Conservation (phyloP, 768 basidiomycete genomes). For the Podaxis rugospora region DNA sequence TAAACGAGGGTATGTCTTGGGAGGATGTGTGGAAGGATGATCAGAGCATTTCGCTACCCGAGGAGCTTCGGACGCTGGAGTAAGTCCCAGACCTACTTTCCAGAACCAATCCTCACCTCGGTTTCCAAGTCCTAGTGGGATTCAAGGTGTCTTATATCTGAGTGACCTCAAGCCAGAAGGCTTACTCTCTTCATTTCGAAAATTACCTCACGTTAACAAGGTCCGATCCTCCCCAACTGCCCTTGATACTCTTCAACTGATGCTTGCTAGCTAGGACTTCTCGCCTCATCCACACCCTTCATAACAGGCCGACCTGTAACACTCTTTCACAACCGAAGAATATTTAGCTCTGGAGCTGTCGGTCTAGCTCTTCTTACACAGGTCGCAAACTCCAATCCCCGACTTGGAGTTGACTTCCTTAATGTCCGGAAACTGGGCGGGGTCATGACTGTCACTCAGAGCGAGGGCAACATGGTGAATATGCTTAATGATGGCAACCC, state of each 20-base stretch:
- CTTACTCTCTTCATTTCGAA: constrained; percentile 37
- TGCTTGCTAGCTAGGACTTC: constrained; percentile 50
- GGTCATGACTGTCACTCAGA: constrained; percentile 55
- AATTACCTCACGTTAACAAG: constrained; percentile 44
- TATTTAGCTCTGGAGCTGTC: constrained; percentile 63
- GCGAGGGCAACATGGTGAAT: constrained; percentile 67
- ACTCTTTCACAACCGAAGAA: constrained; percentile 50
- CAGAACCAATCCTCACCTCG: constrained; percentile 3
- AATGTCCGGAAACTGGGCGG: constrained; percentile 41
- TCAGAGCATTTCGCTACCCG: constrained; percentile 17
- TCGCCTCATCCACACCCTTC: constrained; percentile 76
- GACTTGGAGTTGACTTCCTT: constrained; percentile 26
- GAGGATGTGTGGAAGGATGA: constrained; percentile 43
- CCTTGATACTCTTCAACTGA: not conserved
- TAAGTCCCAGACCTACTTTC: constrained; percentile 19
- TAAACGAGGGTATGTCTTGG: constrained; percentile 35
- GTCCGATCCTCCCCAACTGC: constrained; percentile 26
- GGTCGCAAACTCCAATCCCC: not conserved
- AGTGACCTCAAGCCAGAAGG: constrained; percentile 58
- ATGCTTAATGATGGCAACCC: constrained; percentile 55
- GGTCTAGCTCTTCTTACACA: constrained; percentile 50
- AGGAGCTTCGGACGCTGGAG: constrained; percentile 33
- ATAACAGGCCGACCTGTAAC: constrained; percentile 73
- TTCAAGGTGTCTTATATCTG: constrained; percentile 22
- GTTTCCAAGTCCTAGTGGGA: constrained; percentile 12